Percentiles rank a stretch among this genome's conserved stretches.
These are phyloP conservation scores for Jackrogersella multiformis DNA, from an alignment of 495 filamentous ascomycete species.

Conservation along the genomic window DNA sequence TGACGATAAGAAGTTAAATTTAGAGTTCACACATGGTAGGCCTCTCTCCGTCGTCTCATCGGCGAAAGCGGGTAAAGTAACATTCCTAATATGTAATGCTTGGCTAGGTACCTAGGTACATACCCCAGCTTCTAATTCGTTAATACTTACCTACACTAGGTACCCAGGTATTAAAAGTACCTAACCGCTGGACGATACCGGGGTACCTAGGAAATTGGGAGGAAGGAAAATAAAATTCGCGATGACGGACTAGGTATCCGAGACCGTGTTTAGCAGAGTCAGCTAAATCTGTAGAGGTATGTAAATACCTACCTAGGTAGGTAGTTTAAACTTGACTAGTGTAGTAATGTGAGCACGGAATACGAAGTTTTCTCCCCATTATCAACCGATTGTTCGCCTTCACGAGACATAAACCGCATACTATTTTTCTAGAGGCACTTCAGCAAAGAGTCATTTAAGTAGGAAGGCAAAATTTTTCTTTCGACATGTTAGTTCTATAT, in stretches of 20 bases:
- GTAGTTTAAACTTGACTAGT: not conserved
- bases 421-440: no score
- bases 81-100: not conserved
- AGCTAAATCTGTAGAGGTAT: no score
- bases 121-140: conserved; percentile 1
- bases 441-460: not conserved
- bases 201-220: not conserved
- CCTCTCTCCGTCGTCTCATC: not conserved
- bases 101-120: no score
- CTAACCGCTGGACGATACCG: not conserved
- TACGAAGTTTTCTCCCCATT: conserved; percentile 25
- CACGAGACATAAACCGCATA: conserved; percentile 17
- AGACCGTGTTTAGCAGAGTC: conserved; percentile 7
- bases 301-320: no score
- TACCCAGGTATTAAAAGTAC: not conserved
- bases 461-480: not conserved
- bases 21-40: conserved; percentile 20
- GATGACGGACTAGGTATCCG: conserved; percentile 17
- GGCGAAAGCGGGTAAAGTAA: conserved; percentile 1
- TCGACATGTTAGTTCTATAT: not conserved
- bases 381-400: conserved; percentile 14
- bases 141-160: not conserved
- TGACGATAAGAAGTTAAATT: conserved; percentile 29
- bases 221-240: not conserved
- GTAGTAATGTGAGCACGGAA: conserved; percentile 32